A percentile compares a stretch with the other conserved stretches of the same genome.
Evolutionary conservation across 2,329 filamentous ascomycete genomes (phyloP).

Genomic region (Aspergillus aculeatus): DNA sequence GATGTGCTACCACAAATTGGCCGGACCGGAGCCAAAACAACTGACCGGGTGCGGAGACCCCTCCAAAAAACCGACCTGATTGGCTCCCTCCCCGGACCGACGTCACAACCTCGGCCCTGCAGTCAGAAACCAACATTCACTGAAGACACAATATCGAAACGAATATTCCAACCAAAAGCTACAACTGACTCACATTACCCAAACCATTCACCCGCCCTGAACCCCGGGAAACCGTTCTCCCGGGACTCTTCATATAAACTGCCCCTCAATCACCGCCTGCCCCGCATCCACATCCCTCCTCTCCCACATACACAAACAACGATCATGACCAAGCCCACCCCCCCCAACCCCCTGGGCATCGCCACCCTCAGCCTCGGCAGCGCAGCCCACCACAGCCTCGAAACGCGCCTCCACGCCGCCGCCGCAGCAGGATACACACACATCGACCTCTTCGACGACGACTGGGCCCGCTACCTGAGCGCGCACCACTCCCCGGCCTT

Average conservation of each 20-base stretch:
- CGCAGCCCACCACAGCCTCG: conserved; percentile 28
- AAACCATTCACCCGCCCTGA: background rate
- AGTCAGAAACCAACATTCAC: too few relatives aligned
- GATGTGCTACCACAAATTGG: background rate
- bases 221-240: background rate
- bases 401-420: conserved; percentile 29
- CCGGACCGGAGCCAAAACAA: background rate
- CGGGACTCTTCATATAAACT: background rate
- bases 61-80: background rate
- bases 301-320: background rate
- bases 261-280: background rate
- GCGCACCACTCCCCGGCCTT: conserved; percentile 26
- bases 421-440: conserved; percentile 31
- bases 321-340: conserved; percentile 21
- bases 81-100: background rate
- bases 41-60: background rate
- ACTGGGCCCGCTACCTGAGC: conserved; percentile 34
- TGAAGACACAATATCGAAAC: background rate
- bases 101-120: background rate
- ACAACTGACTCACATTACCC: background rate
- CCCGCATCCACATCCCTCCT: conserved; percentile 18
- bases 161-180: background rate
- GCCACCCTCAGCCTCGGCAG: conserved; percentile 35
- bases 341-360: conserved; percentile 28
- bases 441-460: conserved; percentile 38